Evolutionary conservation across 805 yeast genomes (phyloP).

Genomic region (Nakazawaea wyomingensis): DNA sequence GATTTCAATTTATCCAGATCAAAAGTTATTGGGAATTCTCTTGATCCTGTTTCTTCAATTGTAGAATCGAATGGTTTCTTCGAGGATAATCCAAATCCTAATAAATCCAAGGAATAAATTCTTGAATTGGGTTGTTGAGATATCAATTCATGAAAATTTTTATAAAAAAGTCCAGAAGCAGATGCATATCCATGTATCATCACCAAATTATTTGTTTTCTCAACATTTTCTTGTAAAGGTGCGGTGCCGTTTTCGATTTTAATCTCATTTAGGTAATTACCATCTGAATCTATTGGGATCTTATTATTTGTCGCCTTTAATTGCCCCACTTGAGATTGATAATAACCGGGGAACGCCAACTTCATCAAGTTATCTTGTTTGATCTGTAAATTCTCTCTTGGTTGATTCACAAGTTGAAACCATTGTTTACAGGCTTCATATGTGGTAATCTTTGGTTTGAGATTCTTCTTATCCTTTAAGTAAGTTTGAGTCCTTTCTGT

Average conservation of each 20-base stretch:
- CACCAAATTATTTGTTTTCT: constrained; percentile 32
- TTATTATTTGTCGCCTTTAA: constrained; percentile 9
- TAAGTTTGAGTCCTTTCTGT: not conserved
- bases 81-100: constrained; percentile 52
- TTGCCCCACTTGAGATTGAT: not conserved
- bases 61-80: constrained; percentile 36
- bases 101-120: constrained; percentile 40
- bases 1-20: constrained; percentile 17
- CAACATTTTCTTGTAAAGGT: not conserved
- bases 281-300: constrained; percentile 14
- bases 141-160: constrained; percentile 43
- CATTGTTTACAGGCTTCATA: constrained; percentile 3
- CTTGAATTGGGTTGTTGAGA: constrained; percentile 21
- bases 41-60: constrained; percentile 15
- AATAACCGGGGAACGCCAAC: constrained; percentile 9
- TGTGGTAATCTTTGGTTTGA: constrained; percentile 2
- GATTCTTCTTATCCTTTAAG: not conserved
- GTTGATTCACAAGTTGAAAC: not conserved
- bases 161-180: constrained; percentile 49
- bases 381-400: not conserved
- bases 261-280: constrained; percentile 22
- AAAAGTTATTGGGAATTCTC: constrained; percentile 20
- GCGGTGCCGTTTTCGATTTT: constrained; percentile 18
- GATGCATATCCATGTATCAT: constrained; percentile 58
- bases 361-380: constrained; percentile 8